Conservation (phyloP, 306 rosid species). For the Gleditsia sinensis region DNA sequence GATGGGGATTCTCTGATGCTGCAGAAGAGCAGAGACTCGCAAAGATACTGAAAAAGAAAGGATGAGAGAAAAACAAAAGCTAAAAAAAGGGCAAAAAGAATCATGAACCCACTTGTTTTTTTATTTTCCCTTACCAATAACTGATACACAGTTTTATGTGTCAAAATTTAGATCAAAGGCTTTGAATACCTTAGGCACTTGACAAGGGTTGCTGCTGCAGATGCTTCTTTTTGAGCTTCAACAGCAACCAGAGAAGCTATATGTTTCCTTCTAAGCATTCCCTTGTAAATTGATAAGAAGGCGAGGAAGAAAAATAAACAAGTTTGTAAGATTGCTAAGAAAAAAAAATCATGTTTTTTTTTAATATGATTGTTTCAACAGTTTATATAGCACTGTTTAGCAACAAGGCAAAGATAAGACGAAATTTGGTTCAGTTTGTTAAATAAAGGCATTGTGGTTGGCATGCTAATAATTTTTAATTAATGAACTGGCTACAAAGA, state of each 20-base stretch:
- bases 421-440: neutral
- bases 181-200: conserved; percentile 72
- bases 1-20: conserved; percentile 73
- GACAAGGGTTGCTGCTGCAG: conserved; percentile 65
- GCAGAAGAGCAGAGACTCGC: conserved; percentile 71
- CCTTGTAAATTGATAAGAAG: conserved; percentile 51
- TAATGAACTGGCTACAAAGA: too few relatives aligned
- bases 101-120: neutral
- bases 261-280: conserved; percentile 77
- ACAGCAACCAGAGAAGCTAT: conserved; percentile 73
- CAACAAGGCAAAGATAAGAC: neutral
- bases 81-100: too few relatives aligned
- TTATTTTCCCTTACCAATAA: neutral
- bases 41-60: conserved; percentile 58
- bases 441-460: too few relatives aligned
- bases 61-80: neutral
- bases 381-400: neutral
- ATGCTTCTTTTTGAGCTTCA: conserved; percentile 92
- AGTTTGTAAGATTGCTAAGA: conserved; percentile 5
- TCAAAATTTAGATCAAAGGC: conserved; percentile 6
- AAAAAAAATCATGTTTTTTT: neutral
- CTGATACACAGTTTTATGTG: neutral
- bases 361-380: neutral
- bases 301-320: conserved; percentile 17
- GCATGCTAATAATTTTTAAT: neutral